Evolutionary conservation across 2,329 filamentous ascomycete species (phyloP), one percentile per base, ranked within the genome.

Genomic region (Sarocladiaceae sp.): DNA sequence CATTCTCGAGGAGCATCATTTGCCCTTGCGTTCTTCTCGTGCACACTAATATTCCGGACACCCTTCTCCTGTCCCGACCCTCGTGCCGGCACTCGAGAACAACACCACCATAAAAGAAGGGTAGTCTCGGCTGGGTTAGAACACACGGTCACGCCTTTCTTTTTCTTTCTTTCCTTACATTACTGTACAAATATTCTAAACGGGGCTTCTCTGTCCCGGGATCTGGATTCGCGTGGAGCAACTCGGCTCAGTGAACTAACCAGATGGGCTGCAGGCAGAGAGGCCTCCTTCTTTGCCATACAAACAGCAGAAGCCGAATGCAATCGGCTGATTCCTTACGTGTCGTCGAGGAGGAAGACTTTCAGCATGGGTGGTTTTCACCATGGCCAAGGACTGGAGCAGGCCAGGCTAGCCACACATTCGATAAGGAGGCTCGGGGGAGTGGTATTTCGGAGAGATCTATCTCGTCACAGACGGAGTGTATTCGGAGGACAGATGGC

Each of bases 101-200:
- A 19, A 12, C 15, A 7, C 4, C 18, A 19, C 10, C 7, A 20
- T 13, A 19, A 18, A 19, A 20, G 33, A 19, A 19, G 15, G 12
- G 15, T 35, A 10, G 33, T 16, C 9, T 29, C 23, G 37, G 23
- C 21, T 29, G 37, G 37, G 29, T 41, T 41, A 24, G 29, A 39
- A 18, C 21, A 39, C 37, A 41, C 29, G 37, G 37, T 27, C 37
- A 18, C 37, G 23, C 23, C 18, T n/a, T n/a, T n/a, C 37, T 23
- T 24, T 6, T 39, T 18, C 24, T 41, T 29, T 41, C 16, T 19
- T 20, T 6, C 23, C 18, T 29, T 24, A 27, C 7, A 24, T 41
- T 24, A 27, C 16, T 41, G 37, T 41, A 41, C 37, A 41, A 41
- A 41, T 29, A 18, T 41, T 5, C 29, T 29, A 18, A 21, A 6